Base-by-base conservation (phyloP, 805 yeast species). In the Candida nemodendra region DNA sequence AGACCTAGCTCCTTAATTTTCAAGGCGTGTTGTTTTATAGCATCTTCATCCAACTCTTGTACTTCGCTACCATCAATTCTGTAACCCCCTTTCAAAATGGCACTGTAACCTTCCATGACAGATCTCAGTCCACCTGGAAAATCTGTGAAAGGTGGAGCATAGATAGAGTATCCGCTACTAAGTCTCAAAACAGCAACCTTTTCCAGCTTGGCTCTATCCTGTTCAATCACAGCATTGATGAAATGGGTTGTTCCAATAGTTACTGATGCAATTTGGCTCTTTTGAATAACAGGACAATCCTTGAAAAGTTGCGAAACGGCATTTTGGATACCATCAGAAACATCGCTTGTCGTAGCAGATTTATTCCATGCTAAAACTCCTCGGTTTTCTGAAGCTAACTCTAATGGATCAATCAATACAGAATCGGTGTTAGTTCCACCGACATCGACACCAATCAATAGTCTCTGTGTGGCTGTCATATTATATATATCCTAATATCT, bases 171-270 rank as follows among this genome's bases (percentile, higher is more conserved):
- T 3, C 68, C 69, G 3, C 72, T 68, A 43, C 69, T 65, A 13
- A 71, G 40, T 44, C 77, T 51, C 6, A 71, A 31, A 3, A 70
- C 72, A 0, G 74, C 76, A 11, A 70, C 73, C 35, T 50, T 56
- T 15, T 68, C 71, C 34, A 71, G 49, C 32, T 70, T 53, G 9
- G 66, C 63, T 18, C 46, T 42, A 46, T 71, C 75, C 38, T 64
- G 65, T 45, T 71, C 76, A 18, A 71, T 59, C 14, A 71, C 71
- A 9, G 75, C 73, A 51, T 71, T 71, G 48, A 71, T 69, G 53
- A 71, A 71, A 42, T 71, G 76, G 1, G 76, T 71, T 3, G 76
- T 71, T n/a, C 77, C 76, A 45, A 71, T 69, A 1, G 74, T 69
- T 11, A 71, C 70, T 1, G 72, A 54, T 2, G 54, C 48, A 9